Evolutionary conservation across 331 rosid species (phyloP), one percentile per base, ranked within the genome.

Genomic region (Stylosanthes scabra): DNA sequence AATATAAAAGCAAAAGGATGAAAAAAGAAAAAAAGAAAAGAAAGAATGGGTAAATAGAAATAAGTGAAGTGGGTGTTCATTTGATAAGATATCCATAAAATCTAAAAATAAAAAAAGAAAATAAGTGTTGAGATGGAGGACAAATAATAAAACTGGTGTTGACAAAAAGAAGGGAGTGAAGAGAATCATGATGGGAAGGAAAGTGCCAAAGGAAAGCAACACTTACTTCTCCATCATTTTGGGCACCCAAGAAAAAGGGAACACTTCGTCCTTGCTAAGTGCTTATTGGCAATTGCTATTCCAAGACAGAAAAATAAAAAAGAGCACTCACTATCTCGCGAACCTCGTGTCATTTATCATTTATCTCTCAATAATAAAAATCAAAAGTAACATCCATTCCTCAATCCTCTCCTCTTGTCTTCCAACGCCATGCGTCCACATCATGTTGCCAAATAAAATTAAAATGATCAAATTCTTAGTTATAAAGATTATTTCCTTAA

Each of bases 291-390:
- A n/a, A 31, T 3, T 31, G 37, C 37, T 31, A 31, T 31, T 2
- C 25, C n/a, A 52, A 20, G 62, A 74, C 68, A 54, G 3, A 16
- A n/a, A 34, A 70, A 62, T 5, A 16, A n/a, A 34, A 70, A 62
- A n/a, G n/a, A n/a, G n/a, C n/a, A n/a, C n/a, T n/a, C 80, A 39
- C 76, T 68, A 39, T 62, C 84, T 71, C 78, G 84, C 55, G 79
- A 73, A 57, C 80, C 86, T 66, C 83, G 88, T 86, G 88, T 71
- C 57, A 59, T 70, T 77, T 59, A 58, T 74, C 82, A 59, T 70
- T 77, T 59, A 58, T 74, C 82, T 60, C 67, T 74, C 61, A n/a
- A n/a, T n/a, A 41, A 40, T 66, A 16, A 6, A 27, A 14, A 13
- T 28, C 5, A 45, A 14, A 46, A 2, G 49, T 20, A 37, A 67